phyloP scores from a whole-genome alignment of 2,329 filamentous ascomycete species.

The Aspergillus pseudonomiae region DNA sequence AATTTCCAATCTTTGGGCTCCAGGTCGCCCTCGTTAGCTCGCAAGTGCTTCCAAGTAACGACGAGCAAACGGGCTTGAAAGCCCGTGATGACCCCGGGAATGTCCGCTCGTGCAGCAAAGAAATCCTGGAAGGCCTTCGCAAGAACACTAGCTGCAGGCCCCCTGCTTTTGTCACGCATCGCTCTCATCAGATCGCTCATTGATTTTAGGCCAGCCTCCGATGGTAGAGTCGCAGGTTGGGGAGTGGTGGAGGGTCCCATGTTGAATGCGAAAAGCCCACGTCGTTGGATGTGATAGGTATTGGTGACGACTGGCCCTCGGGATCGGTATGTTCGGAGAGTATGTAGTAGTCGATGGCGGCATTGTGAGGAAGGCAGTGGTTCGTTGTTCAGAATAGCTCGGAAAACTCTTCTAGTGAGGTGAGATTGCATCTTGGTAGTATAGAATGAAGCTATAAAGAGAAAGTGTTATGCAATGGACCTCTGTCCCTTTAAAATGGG shows the following conservation, averaged over 20 bases:
- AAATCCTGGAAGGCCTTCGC: conserved; percentile 66
- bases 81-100: conserved; percentile 60
- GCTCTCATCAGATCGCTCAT: conserved; percentile 70
- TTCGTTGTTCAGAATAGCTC: conserved; percentile 48
- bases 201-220: conserved; percentile 63
- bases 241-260: conserved; percentile 53
- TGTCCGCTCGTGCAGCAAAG: conserved; percentile 59
- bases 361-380: conserved; percentile 46
- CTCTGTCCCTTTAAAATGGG: not conserved
- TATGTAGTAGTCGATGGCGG: conserved; percentile 36
- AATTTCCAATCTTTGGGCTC: conserved; percentile 36
- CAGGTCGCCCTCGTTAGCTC: conserved; percentile 38
- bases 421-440: conserved; percentile 46
- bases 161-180: conserved; percentile 64
- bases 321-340: conserved; percentile 34
- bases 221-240: conserved; percentile 62
- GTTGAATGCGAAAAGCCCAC: conserved; percentile 38
- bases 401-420: conserved; percentile 48
- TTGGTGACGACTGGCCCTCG: conserved; percentile 30
- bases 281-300: conserved; percentile 40
- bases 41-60: conserved; percentile 64
- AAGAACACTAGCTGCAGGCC: conserved; percentile 66
- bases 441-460: not conserved
- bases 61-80: conserved; percentile 65
- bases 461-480: not conserved